These are phyloP conservation scores for Neopestalotiopsis sp. DNA, from an alignment of 2,329 filamentous ascomycete species.

Conservation along the genomic window DNA sequence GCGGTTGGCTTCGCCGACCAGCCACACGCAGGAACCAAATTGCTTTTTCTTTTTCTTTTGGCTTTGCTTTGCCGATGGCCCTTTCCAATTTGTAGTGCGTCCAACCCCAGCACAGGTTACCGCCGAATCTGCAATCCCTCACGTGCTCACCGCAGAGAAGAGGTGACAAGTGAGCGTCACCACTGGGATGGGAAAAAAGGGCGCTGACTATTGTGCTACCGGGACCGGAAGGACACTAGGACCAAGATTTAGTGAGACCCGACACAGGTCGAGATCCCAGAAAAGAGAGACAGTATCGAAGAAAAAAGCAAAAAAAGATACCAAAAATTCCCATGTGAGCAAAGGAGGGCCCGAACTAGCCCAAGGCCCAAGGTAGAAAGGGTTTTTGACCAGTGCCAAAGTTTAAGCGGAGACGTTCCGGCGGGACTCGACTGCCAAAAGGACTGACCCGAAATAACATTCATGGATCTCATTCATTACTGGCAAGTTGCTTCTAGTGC, in stretches of 20 bases:
- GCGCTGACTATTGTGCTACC: not conserved
- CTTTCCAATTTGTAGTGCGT: not conserved
- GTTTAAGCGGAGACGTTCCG: not conserved
- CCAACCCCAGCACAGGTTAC: not conserved
- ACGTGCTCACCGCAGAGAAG: not conserved
- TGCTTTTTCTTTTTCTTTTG: slow-evolving; percentile 1
- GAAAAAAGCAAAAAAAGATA: not conserved
- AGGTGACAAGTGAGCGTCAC: not conserved
- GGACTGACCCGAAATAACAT: not conserved
- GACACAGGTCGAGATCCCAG: not conserved
- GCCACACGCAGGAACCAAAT: slow-evolving; percentile 11
- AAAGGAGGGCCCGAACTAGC: not conserved
- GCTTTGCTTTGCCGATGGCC: not conserved
- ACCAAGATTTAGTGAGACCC: not conserved
- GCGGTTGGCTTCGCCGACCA: not conserved
- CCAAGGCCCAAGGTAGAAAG: not conserved
- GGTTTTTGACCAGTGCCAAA: not conserved
- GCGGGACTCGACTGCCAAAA: not conserved
- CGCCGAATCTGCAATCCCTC: not conserved
- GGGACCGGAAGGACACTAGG: not conserved
- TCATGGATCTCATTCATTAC: no score
- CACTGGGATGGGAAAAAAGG: not conserved
- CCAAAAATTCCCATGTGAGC: not conserved
- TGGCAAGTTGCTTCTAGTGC: no score
- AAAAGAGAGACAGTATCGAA: not conserved